A percentile compares a stretch with the other conserved stretches of the same genome.
These are phyloP conservation scores for Sphagnum fallax DNA, from an alignment of 228 moss, liverwort and hornwort species.

Conservation along the genomic window DNA sequence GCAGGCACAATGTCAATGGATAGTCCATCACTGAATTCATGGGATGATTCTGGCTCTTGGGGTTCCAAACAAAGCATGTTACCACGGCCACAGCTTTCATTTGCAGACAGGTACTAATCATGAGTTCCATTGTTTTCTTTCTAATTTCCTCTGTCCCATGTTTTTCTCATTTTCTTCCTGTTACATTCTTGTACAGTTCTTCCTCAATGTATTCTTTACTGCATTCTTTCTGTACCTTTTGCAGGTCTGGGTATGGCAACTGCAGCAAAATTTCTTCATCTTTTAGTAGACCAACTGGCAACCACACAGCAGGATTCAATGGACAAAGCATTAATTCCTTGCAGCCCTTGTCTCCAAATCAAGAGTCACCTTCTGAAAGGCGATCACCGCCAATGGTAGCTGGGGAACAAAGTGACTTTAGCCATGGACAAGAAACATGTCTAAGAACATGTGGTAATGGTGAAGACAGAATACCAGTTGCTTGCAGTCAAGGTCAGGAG, in stretches of 20 bases:
- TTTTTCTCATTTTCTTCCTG: neutral
- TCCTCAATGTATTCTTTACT: neutral
- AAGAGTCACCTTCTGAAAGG: constrained; percentile 28
- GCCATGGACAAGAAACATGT: constrained; percentile 4
- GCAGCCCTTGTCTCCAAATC: constrained; percentile 36
- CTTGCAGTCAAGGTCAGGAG: constrained; percentile 8
- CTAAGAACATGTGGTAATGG: no score
- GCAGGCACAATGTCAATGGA: constrained; percentile 39
- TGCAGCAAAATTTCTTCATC: neutral
- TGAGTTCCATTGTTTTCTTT: neutral
- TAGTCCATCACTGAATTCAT: constrained; percentile 37
- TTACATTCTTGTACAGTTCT: neutral
- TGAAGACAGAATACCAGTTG: neutral
- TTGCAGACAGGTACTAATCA: constrained; percentile 33
- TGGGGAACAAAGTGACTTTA: constrained; percentile 20
- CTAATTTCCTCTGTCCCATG: neutral
- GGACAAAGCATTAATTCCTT: neutral
- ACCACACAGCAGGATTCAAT: neutral
- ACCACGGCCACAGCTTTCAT: constrained; percentile 67
- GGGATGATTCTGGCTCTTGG: constrained; percentile 91
- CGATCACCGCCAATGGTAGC: constrained; percentile 19
- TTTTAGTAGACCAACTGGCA: neutral
- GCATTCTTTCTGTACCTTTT: neutral
- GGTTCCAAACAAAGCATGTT: constrained; percentile 69
- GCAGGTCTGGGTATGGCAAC: neutral